Evolutionary conservation across 1,284 basidiomycete genomes (phyloP).

Genomic region (Malassezia yamatoensis): DNA sequence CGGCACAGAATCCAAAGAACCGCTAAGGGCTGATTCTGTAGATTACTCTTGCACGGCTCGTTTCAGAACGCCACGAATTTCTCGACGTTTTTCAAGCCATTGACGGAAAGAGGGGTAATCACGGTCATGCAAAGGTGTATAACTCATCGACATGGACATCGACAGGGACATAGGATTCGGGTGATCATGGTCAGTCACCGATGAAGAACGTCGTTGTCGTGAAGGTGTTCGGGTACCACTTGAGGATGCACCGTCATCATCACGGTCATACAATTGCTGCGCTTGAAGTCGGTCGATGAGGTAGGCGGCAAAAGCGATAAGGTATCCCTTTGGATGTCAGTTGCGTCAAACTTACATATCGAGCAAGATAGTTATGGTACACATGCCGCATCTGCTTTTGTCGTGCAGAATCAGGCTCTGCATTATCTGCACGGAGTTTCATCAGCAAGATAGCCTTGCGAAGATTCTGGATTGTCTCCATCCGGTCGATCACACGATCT

Average conservation of each 20-base stretch:
- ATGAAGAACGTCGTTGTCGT: not conserved
- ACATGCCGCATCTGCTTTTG: slow-evolving; percentile 29
- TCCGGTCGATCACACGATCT: slow-evolving; percentile 53
- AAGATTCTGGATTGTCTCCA: slow-evolving; percentile 46
- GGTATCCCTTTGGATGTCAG: slow-evolving; percentile 52
- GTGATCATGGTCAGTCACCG: not conserved
- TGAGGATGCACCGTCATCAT: slow-evolving; percentile 12
- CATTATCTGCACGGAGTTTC: slow-evolving; percentile 38
- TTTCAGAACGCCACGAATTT: slow-evolving; percentile 35
- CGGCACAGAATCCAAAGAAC: not conserved
- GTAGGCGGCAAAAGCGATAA: slow-evolving; percentile 93
- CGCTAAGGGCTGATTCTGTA: not conserved
- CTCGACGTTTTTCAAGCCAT: slow-evolving; percentile 39
- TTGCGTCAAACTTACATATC: slow-evolving; percentile 53
- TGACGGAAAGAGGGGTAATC: slow-evolving; percentile 38
- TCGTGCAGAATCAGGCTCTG: slow-evolving; percentile 32
- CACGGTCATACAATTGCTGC: slow-evolving; percentile 14
- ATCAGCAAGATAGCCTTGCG: slow-evolving; percentile 44
- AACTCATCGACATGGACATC: slow-evolving; percentile 17
- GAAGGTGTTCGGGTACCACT: not conserved
- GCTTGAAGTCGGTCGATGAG: slow-evolving; percentile 61
- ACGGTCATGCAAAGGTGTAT: slow-evolving; percentile 12
- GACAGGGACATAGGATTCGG: not conserved
- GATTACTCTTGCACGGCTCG: slow-evolving; percentile 24
- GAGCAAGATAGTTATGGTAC: slow-evolving; percentile 40